Percentiles rank a stretch among this genome's conserved stretches.
Evolutionary conservation across 805 yeast genomes (phyloP).

Genomic region (Wickerhamomyces alni): DNA sequence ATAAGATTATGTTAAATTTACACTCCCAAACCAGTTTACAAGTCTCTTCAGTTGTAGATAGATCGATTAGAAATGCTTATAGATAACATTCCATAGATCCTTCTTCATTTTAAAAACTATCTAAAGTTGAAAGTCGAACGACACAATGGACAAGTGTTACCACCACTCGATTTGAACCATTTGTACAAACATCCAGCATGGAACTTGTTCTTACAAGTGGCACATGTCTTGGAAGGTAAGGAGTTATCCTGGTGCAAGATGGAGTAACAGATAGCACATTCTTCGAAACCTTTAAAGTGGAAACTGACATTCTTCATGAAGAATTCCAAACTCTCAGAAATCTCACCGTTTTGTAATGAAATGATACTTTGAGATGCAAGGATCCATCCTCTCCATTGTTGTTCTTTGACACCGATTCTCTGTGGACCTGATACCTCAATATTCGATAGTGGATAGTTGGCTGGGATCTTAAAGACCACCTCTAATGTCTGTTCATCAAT

Average conservation of each 20-base stretch:
- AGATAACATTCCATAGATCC: too few relatives aligned
- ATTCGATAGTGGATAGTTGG: constrained; percentile 69
- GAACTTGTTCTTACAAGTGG: constrained; percentile 88
- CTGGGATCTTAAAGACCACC: constrained; percentile 68
- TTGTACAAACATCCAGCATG: constrained; percentile 94
- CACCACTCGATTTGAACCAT: constrained; percentile 94
- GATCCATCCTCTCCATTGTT: constrained; percentile 93
- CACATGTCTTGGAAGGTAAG: constrained; percentile 81
- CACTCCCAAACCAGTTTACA: too few relatives aligned
- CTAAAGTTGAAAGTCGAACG: constrained; percentile 56
- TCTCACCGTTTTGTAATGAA: constrained; percentile 65
- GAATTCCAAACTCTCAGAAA: constrained; percentile 35
- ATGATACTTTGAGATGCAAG: constrained; percentile 83
- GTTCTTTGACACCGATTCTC: constrained; percentile 84
- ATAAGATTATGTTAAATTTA: too few relatives aligned
- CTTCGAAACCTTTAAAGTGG: constrained; percentile 91
- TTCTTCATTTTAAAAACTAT: too few relatives aligned
- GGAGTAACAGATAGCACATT: constrained; percentile 95
- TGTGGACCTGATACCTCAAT: constrained; percentile 72
- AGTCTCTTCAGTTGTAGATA: too few relatives aligned
- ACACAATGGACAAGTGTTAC: constrained; percentile 93
- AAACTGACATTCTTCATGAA: constrained; percentile 61
- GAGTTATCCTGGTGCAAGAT: constrained; percentile 82
- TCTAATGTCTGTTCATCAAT: constrained; percentile 88
- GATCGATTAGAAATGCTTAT: too few relatives aligned